Percentiles rank a stretch among this genome's conserved stretches.
Conservation (phyloP, 345 rosid species). For the Sonneratia caseolaris region DNA sequence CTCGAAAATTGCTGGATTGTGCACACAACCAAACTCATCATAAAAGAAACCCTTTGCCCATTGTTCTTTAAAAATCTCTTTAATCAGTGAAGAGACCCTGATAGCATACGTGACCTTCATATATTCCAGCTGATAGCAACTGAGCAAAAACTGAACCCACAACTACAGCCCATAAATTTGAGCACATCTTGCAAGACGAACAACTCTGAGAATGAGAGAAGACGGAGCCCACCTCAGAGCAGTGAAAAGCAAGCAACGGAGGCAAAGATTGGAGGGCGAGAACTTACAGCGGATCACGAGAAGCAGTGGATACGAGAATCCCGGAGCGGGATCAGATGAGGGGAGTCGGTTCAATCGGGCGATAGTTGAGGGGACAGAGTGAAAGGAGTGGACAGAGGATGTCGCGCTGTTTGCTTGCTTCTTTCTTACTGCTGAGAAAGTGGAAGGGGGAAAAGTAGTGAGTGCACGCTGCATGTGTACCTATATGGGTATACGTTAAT, state of each 20-base stretch:
- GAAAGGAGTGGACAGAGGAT: not conserved
- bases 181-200: not conserved
- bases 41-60: not conserved
- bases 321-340: not conserved
- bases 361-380: not conserved
- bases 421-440: not conserved
- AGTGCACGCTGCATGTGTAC: not conserved
- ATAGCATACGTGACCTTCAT: not conserved
- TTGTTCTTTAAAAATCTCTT: not conserved
- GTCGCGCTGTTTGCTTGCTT: not conserved
- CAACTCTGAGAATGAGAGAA: not conserved
- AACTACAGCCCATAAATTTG: not conserved
- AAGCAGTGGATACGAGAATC: not conserved
- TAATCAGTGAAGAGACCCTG: not conserved
- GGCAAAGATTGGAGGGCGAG: not conserved
- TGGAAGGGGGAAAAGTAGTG: not conserved
- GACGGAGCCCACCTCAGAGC: no score
- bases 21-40: not conserved
- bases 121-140: no score
- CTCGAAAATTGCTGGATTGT: not conserved
- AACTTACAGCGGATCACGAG: constrained; percentile 1
- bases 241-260: no score
- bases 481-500: not conserved
- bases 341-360: not conserved
- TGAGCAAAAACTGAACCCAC: not conserved